Evolutionary conservation across 495 filamentous ascomycete genomes (phyloP).

Genomic region (Tuber indicum): DNA sequence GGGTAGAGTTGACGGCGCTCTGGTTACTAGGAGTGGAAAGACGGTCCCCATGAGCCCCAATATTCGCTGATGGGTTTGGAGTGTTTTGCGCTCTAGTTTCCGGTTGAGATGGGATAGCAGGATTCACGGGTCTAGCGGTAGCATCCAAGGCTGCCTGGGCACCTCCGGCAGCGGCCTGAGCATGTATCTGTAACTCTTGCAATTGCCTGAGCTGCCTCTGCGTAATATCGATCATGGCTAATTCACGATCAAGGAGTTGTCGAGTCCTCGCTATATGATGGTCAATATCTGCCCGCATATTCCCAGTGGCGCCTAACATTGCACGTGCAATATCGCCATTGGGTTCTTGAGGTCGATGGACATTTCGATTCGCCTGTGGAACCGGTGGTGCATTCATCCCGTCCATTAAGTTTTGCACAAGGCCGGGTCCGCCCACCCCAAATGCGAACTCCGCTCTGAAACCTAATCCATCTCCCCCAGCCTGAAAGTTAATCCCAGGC

Average conservation of each 20-base stretch:
- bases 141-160: slow-evolving; percentile 14
- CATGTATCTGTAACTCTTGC: slow-evolving; percentile 28
- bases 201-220: slow-evolving; percentile 28
- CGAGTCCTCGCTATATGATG: slow-evolving; percentile 31
- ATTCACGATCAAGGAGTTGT: slow-evolving; percentile 30
- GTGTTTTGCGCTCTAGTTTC: not conserved
- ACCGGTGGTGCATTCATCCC: slow-evolving; percentile 34
- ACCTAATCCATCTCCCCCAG: slow-evolving; percentile 23
- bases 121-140: slow-evolving; percentile 15
- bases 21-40: not conserved
- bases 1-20: slow-evolving; percentile 12
- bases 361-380: slow-evolving; percentile 37
- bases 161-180: slow-evolving; percentile 19
- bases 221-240: slow-evolving; percentile 33
- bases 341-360: slow-evolving; percentile 22
- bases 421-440: slow-evolving; percentile 50
- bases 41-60: not conserved
- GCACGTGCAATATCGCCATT: slow-evolving; percentile 19
- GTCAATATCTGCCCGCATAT: slow-evolving; percentile 26
- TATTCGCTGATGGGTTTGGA: not conserved
- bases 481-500: not conserved
- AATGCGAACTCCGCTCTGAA: slow-evolving; percentile 50
- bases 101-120: slow-evolving; percentile 9
- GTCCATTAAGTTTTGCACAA: slow-evolving; percentile 53
- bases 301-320: slow-evolving; percentile 13